phyloP scores from a whole-genome alignment of 371 early-diverging fungal genomes.

The Haplosporangium sp. region DNA sequence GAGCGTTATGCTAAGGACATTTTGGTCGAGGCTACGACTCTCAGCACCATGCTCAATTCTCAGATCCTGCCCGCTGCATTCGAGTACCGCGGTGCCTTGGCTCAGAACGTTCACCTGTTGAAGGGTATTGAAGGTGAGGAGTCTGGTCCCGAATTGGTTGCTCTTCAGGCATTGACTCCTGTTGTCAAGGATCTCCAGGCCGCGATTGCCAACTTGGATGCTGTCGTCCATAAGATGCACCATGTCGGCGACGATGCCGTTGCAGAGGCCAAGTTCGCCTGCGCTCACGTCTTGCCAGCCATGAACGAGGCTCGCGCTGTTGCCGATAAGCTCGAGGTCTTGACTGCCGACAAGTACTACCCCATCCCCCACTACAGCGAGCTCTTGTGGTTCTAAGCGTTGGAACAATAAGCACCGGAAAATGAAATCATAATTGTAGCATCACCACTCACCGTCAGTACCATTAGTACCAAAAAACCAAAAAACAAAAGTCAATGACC shows the following conservation, averaged over 20 bases:
- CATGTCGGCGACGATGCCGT: slow-evolving; percentile 65
- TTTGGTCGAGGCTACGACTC: slow-evolving; percentile 92
- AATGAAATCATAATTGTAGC: not conserved
- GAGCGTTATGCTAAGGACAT: slow-evolving; percentile 97
- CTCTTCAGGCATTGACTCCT: slow-evolving; percentile 76
- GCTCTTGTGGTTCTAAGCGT: slow-evolving; percentile 72
- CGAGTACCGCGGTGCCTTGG: slow-evolving; percentile 87
- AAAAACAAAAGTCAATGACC: too few relatives aligned
- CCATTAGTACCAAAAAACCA: too few relatives aligned
- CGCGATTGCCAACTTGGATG: slow-evolving; percentile 22
- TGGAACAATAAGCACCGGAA: not conserved
- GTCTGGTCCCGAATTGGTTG: slow-evolving; percentile 77
- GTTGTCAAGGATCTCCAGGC: slow-evolving; percentile 67
- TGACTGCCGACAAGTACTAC: slow-evolving; percentile 93
- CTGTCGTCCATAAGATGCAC: slow-evolving; percentile 58
- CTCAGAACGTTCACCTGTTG: slow-evolving; percentile 78
- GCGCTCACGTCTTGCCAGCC: slow-evolving; percentile 68
- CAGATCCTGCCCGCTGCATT: slow-evolving; percentile 91
- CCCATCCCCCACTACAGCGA: slow-evolving; percentile 97
- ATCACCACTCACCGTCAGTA: not conserved
- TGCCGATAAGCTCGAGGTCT: slow-evolving; percentile 83
- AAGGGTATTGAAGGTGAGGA: slow-evolving; percentile 66
- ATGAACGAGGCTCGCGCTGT: slow-evolving; percentile 80
- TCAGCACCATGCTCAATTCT: slow-evolving; percentile 81
- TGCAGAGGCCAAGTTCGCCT: slow-evolving; percentile 73